phyloP scores from a whole-genome alignment of 2,329 filamentous ascomycete genomes.

The Xylogone sp. region DNA sequence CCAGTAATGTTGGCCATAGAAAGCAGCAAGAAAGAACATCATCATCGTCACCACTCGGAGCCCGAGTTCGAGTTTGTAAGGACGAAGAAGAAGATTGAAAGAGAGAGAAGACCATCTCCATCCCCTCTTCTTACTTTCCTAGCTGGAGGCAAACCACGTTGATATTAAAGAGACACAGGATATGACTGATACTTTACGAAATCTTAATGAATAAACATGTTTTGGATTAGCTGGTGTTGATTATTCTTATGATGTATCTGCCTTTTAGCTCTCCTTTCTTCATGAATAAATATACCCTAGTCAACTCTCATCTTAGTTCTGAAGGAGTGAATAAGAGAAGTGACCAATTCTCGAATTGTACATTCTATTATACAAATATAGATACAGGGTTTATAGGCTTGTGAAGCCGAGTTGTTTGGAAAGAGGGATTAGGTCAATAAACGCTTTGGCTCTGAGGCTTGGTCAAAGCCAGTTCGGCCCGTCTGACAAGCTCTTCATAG shows the following conservation, averaged over 20 bases:
- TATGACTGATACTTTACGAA: background rate
- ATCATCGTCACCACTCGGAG: conserved; percentile 18
- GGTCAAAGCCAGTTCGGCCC: conserved; percentile 45
- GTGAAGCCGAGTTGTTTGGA: background rate
- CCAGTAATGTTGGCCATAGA: conserved; percentile 18
- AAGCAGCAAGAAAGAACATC: conserved; percentile 5
- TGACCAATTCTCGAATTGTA: background rate
- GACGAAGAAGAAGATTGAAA: conserved; percentile 23
- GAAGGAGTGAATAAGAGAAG: background rate
- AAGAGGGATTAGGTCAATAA: background rate
- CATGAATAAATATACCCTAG: background rate
- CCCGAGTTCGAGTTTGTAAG: conserved; percentile 26
- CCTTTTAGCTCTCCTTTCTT: background rate
- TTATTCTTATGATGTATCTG: background rate
- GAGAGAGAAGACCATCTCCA: conserved; percentile 24
- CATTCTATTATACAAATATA: background rate
- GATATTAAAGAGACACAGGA: background rate
- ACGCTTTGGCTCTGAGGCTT: conserved; percentile 5
- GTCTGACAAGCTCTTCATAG: conserved; percentile 87
- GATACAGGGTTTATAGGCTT: background rate
- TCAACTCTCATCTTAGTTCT: background rate
- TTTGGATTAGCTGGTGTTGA: background rate
- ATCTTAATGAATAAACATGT: background rate
- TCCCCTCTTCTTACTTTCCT: conserved; percentile 26
- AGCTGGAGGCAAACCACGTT: conserved; percentile 22